phyloP scores from a whole-genome alignment of 2,329 filamentous ascomycete species.

The Aspergillus sp. region DNA sequence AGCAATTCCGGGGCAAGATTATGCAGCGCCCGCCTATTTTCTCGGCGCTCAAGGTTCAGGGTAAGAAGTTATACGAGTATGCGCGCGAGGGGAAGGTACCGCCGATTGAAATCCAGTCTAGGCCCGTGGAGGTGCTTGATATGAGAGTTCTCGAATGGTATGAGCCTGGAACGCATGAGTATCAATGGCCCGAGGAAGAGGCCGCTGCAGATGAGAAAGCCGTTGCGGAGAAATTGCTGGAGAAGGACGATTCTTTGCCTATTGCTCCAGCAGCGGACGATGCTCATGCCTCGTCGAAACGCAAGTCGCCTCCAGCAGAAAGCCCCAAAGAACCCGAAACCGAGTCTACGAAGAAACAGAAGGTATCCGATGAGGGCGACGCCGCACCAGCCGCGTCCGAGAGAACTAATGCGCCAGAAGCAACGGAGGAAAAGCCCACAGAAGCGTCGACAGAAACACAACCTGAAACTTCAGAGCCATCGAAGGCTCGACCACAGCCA shows the following conservation, averaged over 20 bases:
- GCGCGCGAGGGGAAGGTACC: conserved; percentile 85
- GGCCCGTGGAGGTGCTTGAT: conserved; percentile 74
- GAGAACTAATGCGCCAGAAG: conserved; percentile 7
- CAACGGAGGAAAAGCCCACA: background rate
- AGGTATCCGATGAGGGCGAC: conserved; percentile 28
- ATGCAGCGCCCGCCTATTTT: conserved; percentile 91
- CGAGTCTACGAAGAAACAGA: conserved; percentile 29
- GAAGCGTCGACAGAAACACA: background rate
- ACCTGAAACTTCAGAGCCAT: background rate
- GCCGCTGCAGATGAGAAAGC: conserved; percentile 72
- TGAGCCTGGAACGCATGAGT: conserved; percentile 77
- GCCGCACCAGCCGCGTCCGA: conserved; percentile 20
- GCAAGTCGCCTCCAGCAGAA: conserved; percentile 33
- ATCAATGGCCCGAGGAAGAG: conserved; percentile 77
- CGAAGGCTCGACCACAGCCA: conserved; percentile 36
- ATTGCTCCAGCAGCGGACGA: conserved; percentile 27
- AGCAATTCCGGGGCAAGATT: conserved; percentile 75
- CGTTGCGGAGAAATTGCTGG: conserved; percentile 68
- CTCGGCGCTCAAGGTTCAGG: conserved; percentile 88
- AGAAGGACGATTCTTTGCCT: conserved; percentile 33
- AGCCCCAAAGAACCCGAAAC: conserved; percentile 18
- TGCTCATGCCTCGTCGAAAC: conserved; percentile 28
- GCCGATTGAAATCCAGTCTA: conserved; percentile 77
- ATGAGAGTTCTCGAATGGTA: conserved; percentile 81
- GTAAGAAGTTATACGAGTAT: conserved; percentile 95